phyloP scores from a whole-genome alignment of 2,329 filamentous ascomycete genomes.

The Aspergillus sp. region DNA sequence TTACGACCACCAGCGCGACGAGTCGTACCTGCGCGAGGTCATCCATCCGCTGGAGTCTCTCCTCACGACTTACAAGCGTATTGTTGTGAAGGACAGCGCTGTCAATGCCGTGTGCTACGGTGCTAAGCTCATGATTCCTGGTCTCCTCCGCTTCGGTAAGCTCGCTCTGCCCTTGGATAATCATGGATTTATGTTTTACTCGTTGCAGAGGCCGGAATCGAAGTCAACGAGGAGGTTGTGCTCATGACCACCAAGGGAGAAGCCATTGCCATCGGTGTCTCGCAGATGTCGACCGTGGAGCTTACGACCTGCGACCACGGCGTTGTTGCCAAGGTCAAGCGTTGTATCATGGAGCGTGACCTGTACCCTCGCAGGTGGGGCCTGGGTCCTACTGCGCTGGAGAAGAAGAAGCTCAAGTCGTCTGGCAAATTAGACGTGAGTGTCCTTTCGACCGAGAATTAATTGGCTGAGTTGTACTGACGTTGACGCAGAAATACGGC shows the following conservation, averaged over 20 bases:
- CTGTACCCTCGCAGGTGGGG: conserved; percentile 96
- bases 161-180: conserved; percentile 8
- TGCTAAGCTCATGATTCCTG: conserved; percentile 97
- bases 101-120: conserved; percentile 98
- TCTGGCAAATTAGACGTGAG: conserved; percentile 84
- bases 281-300: conserved; percentile 96
- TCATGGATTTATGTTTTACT: background rate
- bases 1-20: conserved; percentile 90
- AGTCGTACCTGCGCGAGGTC: conserved; percentile 81
- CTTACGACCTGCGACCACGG: conserved; percentile 95
- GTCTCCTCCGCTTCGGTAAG: conserved; percentile 80
- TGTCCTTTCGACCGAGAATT: conserved; percentile 4
- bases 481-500: conserved; percentile 62
- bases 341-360: conserved; percentile 99
- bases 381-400: conserved; percentile 78
- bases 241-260: conserved; percentile 99
- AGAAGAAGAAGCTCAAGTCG: conserved; percentile 99
- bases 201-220: conserved; percentile 67
- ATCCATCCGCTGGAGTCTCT: conserved; percentile 90
- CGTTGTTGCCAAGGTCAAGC: conserved; percentile 97
- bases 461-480: conserved; percentile 23
- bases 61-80: conserved; percentile 85
- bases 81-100: conserved; percentile 93
- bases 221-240: conserved; percentile 92
- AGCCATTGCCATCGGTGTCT: conserved; percentile 90